A percentile compares a stretch with the other conserved stretches of the same genome.
These are phyloP conservation scores for Solanum paucissectum DNA, from an alignment of 257 asterid species.

Conservation along the genomic window DNA sequence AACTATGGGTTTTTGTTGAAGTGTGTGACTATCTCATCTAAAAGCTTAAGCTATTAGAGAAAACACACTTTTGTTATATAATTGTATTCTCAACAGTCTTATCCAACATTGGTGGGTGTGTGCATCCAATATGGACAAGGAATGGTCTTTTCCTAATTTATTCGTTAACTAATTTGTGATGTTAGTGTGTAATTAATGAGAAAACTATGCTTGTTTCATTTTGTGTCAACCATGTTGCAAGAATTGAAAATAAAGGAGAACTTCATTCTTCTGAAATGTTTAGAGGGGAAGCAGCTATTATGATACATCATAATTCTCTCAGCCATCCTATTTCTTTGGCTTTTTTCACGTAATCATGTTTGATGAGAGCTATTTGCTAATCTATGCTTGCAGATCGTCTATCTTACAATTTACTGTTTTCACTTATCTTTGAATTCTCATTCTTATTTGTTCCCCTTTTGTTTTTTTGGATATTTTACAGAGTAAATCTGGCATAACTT, in stretches of 20 bases:
- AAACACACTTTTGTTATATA: not conserved
- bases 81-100: not conserved
- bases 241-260: not conserved
- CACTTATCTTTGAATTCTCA: not conserved
- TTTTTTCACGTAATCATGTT: not conserved
- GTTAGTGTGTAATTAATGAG: not conserved
- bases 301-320: not conserved
- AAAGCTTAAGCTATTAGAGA: not conserved
- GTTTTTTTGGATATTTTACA: not conserved
- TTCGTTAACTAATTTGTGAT: not conserved
- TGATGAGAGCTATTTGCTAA: not conserved
- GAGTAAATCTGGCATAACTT: conserved; percentile 16
- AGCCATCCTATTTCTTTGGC: not conserved
- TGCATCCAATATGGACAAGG: not conserved
- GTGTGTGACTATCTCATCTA: not conserved
- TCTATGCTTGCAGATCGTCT: not conserved
- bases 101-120: not conserved
- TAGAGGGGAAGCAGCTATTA: not conserved
- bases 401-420: not conserved
- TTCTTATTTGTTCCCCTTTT: not conserved
- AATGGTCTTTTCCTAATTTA: not conserved
- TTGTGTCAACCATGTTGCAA: not conserved
- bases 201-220: not conserved
- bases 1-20: not conserved
- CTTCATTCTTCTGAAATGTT: not conserved